Percentiles rank a stretch among this genome's conserved stretches.
phyloP scores from a whole-genome alignment of 306 rosid species.

The Quercus gilva region DNA sequence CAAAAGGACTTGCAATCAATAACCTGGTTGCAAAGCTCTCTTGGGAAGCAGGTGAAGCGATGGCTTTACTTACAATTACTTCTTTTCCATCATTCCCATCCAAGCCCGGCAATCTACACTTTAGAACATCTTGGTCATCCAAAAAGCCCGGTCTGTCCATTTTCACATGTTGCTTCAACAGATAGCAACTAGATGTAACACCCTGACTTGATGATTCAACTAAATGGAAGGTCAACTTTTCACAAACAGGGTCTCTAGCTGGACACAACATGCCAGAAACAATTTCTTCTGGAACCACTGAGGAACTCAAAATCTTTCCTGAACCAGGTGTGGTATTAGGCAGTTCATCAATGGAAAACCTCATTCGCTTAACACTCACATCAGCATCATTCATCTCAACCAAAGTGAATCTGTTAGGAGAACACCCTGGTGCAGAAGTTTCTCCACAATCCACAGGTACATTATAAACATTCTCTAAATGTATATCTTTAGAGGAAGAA shows the following conservation, averaged over 20 bases:
- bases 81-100: constrained; percentile 51
- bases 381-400: constrained; percentile 41
- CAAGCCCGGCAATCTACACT: constrained; percentile 31
- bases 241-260: constrained; percentile 37
- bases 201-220: constrained; percentile 82
- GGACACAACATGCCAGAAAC: constrained; percentile 32
- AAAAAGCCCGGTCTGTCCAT: constrained; percentile 24
- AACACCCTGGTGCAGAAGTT: constrained; percentile 34
- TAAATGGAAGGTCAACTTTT: constrained; percentile 52
- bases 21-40: constrained; percentile 81
- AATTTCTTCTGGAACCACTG: constrained; percentile 35
- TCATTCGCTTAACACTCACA: constrained; percentile 59
- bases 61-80: constrained; percentile 38
- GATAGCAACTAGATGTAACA: constrained; percentile 67
- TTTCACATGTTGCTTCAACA: constrained; percentile 48
- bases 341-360: constrained; percentile 52
- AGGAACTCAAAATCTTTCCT: constrained; percentile 35
- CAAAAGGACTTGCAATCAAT: constrained; percentile 49
- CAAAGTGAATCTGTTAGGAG: constrained; percentile 33
- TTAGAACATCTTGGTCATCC: constrained; percentile 40
- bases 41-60: constrained; percentile 85
- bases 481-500: constrained; percentile 46
- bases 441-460: constrained; percentile 44
- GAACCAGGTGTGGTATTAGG: constrained; percentile 40
- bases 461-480: constrained; percentile 39